phyloP scores from a whole-genome alignment of 495 filamentous ascomycete species.

The Penicillium coffeae region DNA sequence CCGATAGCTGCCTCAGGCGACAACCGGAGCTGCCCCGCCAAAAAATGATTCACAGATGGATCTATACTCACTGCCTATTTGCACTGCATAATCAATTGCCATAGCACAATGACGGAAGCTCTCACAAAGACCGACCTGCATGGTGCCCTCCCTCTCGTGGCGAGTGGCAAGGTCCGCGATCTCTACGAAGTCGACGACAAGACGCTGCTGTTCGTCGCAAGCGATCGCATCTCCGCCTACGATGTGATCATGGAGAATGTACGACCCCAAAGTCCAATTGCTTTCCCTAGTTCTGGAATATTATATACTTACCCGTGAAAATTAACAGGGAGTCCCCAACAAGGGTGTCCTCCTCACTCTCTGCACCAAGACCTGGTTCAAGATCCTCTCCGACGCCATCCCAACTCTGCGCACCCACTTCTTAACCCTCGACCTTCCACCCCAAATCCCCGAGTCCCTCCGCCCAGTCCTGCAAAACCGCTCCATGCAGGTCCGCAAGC shows the following conservation, averaged over 20 bases:
- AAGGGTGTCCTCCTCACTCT: conserved; percentile 85
- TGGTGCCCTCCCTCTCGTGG: conserved; percentile 52
- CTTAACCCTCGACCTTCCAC: conserved; percentile 63
- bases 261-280: background rate
- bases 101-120: conserved; percentile 39
- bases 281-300: background rate
- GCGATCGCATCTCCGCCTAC: conserved; percentile 91
- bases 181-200: conserved; percentile 71
- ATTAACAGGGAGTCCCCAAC: conserved; percentile 64
- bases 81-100: conserved; percentile 5
- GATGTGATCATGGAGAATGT: conserved; percentile 90
- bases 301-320: conserved; percentile 1
- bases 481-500: conserved; percentile 77
- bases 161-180: conserved; percentile 77
- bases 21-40: conserved; percentile 19
- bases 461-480: conserved; percentile 57
- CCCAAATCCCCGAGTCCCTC: conserved; percentile 46
- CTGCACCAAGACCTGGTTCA: conserved; percentile 83
- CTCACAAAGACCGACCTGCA: conserved; percentile 52
- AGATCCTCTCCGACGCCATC: conserved; percentile 59
- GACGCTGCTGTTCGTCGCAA: conserved; percentile 82
- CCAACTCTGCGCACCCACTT: conserved; percentile 74
- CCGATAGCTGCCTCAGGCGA: conserved; percentile 23
- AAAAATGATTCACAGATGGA: conserved; percentile 21
- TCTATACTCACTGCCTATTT: conserved; percentile 4